These are phyloP conservation scores for Anacardium occidentale DNA, from an alignment of 345 rosid genomes.

Conservation along the genomic window DNA sequence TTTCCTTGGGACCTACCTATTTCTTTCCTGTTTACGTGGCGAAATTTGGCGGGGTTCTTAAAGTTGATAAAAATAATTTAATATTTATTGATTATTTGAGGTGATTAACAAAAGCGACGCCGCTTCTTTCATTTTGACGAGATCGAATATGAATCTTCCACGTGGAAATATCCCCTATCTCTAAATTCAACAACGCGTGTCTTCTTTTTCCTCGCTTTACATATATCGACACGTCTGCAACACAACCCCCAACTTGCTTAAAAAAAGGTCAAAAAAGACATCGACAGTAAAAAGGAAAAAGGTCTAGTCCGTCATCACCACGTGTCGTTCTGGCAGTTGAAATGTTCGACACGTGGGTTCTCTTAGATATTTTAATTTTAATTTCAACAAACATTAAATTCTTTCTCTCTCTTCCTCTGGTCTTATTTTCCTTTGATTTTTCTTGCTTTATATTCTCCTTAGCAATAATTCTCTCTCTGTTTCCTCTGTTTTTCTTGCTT, in stretches of 20 bases:
- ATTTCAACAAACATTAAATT: no score
- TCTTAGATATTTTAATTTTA: slow-evolving; percentile 21
- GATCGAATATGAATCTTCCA: slow-evolving; percentile 7
- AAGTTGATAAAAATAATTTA: no score
- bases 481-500: slow-evolving; percentile 15
- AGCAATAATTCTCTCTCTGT: neutral
- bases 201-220: neutral
- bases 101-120: slow-evolving; percentile 15
- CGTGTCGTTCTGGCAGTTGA: slow-evolving; percentile 56
- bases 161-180: slow-evolving; percentile 29
- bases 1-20: neutral
- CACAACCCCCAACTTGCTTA: slow-evolving; percentile 25
- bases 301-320: slow-evolving; percentile 35
- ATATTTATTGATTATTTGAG: no score
- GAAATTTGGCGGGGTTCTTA: neutral
- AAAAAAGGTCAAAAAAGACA: slow-evolving; percentile 15
- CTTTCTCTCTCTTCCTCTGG: neutral
- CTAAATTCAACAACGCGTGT: slow-evolving; percentile 30
- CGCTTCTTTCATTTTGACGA: neutral
- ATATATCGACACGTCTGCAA: slow-evolving; percentile 35
- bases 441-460: neutral
- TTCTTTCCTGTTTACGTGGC: slow-evolving; percentile 7
- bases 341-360: slow-evolving; percentile 69
- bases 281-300: slow-evolving; percentile 15
- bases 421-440: neutral